A percentile compares a stretch with the other conserved stretches of the same genome.
Evolutionary conservation across 2,329 filamentous ascomycete species (phyloP).

Genomic region (Phaeoacremonium minimum): DNA sequence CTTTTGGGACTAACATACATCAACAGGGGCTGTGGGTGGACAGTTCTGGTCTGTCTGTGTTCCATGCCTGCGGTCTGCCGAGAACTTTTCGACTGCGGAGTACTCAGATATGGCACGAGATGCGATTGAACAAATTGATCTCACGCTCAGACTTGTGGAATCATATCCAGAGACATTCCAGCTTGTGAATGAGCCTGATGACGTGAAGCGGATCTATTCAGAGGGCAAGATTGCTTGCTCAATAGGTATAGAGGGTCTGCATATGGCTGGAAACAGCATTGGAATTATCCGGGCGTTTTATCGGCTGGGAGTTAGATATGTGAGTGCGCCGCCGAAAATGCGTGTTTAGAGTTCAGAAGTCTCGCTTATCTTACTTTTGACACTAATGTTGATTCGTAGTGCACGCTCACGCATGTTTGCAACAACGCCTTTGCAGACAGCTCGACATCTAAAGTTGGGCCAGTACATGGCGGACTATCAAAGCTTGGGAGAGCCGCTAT

Average conservation of each 20-base stretch:
- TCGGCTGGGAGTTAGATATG: conserved; percentile 26
- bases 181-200: conserved; percentile 10
- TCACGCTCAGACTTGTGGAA: conserved; percentile 6
- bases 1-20: background rate
- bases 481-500: conserved; percentile 19
- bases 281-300: conserved; percentile 25
- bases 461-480: conserved; percentile 20
- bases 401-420: conserved; percentile 20
- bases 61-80: conserved; percentile 18
- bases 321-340: conserved; percentile 8
- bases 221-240: conserved; percentile 18
- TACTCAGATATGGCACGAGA: conserved; percentile 16
- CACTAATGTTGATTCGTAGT: conserved; percentile 2
- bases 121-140: conserved; percentile 12
- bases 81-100: conserved; percentile 16
- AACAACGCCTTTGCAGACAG: conserved; percentile 21
- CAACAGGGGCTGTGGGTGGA: conserved; percentile 18
- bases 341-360: background rate
- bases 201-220: conserved; percentile 14
- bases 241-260: conserved; percentile 24
- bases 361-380: background rate
- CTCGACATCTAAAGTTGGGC: conserved; percentile 16
- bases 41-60: conserved; percentile 24
- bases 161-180: conserved; percentile 4
- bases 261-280: conserved; percentile 26